Evolutionary conservation across 306 rosid species (phyloP), one percentile per base, ranked within the genome.

Genomic region (Dalbergia oliveri): DNA sequence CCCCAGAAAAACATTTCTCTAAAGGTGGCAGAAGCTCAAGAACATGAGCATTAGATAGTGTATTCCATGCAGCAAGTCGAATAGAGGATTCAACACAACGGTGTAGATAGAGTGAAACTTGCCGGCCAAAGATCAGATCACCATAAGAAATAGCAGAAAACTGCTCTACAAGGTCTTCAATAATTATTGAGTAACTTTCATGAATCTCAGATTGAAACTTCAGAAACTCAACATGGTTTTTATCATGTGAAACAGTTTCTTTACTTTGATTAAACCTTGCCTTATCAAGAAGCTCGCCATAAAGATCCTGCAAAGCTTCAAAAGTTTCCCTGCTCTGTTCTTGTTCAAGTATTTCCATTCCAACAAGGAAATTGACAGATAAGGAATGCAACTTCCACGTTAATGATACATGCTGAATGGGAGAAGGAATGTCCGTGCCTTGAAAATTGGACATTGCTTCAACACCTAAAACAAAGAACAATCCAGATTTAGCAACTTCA

Each of bases 341-440:
- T 66, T 91, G 93, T 72, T 88, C 98, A 75, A 95, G 84, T 75
- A 93, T 76, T 34, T 85, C 92, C 96, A 95, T 95, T 73, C 96
- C 99, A 57, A 84, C 81, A 67, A 95, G 92, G 83, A 95, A 90
- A 83, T 87, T 84, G 81, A 93, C 90, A 77, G 99, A 93, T 66
- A 95, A 85, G 41, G 97, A 89, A 82, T 93, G 99, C 19, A 95
- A 82, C 85, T 95, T 95, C 99, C 99, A 95, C 14, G 91, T 93
- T 83, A 93, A 79, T 0, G 99, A 87, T 61, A 91, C 94, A 37
- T 79, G 76, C 68, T 76, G 92, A 86, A 95, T 75, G 53, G 94
- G 95, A 83, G 97, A 92, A 80, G 83, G 86, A 73, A 83, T 69
- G 64, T 44, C 85, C 73, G 53, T 45, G 19, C 87, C 88, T 83